These are phyloP conservation scores for Thyridium curvatum DNA, from an alignment of 2,329 filamentous ascomycete species.

Conservation along the genomic window DNA sequence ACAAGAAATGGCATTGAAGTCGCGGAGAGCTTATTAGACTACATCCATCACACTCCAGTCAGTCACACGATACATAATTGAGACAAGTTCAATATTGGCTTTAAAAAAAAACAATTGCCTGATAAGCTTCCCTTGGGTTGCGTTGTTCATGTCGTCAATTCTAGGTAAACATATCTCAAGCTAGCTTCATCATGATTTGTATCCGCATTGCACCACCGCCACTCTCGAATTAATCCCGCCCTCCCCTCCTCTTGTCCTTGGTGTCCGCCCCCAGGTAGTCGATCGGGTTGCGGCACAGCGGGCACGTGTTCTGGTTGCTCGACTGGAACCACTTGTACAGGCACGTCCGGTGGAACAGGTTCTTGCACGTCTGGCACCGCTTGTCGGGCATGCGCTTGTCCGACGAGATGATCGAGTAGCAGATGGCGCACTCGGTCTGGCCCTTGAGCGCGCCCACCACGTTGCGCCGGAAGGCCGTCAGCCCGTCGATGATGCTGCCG, in stretches of 20 bases:
- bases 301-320: constrained; percentile 86
- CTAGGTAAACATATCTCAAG: too few relatives aligned
- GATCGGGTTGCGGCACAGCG: constrained; percentile 86
- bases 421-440: constrained; percentile 93
- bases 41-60: too few relatives aligned
- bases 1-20: too few relatives aligned
- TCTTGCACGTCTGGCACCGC: constrained; percentile 85
- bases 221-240: too few relatives aligned
- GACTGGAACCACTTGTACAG: constrained; percentile 96
- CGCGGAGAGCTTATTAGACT: too few relatives aligned
- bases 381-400: constrained; percentile 92
- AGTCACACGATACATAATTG: too few relatives aligned
- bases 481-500: constrained; percentile 79
- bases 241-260: neutral
- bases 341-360: constrained; percentile 84
- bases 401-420: constrained; percentile 86
- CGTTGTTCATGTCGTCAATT: too few relatives aligned
- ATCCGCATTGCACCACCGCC: too few relatives aligned
- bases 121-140: too few relatives aligned
- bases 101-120: too few relatives aligned
- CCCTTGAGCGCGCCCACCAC: constrained; percentile 84
- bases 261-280: constrained; percentile 36
- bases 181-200: too few relatives aligned
- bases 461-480: constrained; percentile 80
- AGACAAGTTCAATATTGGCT: too few relatives aligned